phyloP scores from a whole-genome alignment of 805 yeast species.

The Metschnikowia drakensbergensis region DNA sequence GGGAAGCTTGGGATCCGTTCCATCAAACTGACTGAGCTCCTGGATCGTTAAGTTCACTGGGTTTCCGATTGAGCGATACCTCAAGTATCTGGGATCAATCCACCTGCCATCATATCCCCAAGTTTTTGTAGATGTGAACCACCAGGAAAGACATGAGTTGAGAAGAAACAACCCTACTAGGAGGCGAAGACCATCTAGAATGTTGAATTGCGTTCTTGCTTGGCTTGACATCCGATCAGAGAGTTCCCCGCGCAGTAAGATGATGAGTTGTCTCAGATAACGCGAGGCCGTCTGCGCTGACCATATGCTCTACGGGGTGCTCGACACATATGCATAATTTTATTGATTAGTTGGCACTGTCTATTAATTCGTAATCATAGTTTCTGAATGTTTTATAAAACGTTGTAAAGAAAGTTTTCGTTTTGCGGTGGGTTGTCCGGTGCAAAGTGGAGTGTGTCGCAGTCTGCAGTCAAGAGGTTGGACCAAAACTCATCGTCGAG shows the following conservation, averaged over 20 bases:
- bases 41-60: slow-evolving; percentile 36
- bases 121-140: slow-evolving; percentile 51
- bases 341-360: not conserved
- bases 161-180: slow-evolving; percentile 45
- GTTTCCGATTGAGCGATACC: slow-evolving; percentile 18
- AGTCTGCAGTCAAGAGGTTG: slow-evolving; percentile 42
- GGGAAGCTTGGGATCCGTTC: slow-evolving; percentile 45
- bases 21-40: slow-evolving; percentile 50
- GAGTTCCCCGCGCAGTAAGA: not conserved
- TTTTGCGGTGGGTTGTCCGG: slow-evolving; percentile 16
- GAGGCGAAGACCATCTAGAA: slow-evolving; percentile 42
- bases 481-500: slow-evolving; percentile 73
- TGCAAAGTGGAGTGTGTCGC: slow-evolving; percentile 34
- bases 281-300: not conserved
- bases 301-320: not conserved
- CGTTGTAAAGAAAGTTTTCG: slow-evolving; percentile 14
- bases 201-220: not conserved
- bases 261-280: not conserved
- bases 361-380: not conserved
- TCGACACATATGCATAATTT: not conserved
- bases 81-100: slow-evolving; percentile 41
- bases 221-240: not conserved
- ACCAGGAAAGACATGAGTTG: slow-evolving; percentile 50
- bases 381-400: not conserved
- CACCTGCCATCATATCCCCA: slow-evolving; percentile 62